Percentiles rank a stretch among this genome's conserved stretches.
phyloP scores from a whole-genome alignment of 441 rosid species.

The Arabidopsis hybrid region DNA sequence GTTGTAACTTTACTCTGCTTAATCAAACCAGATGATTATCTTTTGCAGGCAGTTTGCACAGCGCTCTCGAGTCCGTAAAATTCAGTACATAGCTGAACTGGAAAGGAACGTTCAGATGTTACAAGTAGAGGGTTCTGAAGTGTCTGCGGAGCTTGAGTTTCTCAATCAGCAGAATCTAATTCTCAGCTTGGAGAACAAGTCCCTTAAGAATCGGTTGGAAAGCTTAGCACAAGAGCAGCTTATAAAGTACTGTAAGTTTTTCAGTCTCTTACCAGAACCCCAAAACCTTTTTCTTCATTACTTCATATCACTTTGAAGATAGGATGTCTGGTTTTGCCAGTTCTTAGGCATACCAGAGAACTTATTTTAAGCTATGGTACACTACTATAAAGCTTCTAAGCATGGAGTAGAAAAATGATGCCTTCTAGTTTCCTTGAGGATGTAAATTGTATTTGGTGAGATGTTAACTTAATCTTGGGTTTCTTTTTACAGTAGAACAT shows the following conservation, averaged over 20 bases:
- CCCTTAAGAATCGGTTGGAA: conserved; percentile 50
- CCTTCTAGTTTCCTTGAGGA: not conserved
- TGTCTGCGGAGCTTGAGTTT: conserved; percentile 50
- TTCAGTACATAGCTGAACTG: conserved; percentile 95
- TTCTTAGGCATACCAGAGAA: not conserved
- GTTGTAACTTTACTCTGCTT: conserved; percentile 5
- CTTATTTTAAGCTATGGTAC: not conserved
- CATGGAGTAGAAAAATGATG: conserved; percentile 8
- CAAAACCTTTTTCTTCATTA: not conserved
- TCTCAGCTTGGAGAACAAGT: conserved; percentile 54
- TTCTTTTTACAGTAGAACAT: conserved; percentile 48
- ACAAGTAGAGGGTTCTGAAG: conserved; percentile 60
- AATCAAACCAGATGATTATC: conserved; percentile 14
- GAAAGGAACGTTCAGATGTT: conserved; percentile 92
- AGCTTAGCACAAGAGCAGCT: conserved; percentile 53
- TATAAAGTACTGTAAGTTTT: conserved; percentile 50
- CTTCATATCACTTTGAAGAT: not conserved
- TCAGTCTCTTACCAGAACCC: not conserved
- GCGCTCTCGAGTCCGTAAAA: conserved; percentile 93
- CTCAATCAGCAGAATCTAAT: conserved; percentile 52
- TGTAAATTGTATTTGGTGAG: not conserved
- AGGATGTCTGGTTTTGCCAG: no score
- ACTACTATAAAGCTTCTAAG: not conserved
- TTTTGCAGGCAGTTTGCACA: conserved; percentile 93
- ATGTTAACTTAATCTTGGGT: not conserved